Base-by-base conservation (phyloP, 2,329 filamentous ascomycete genomes). In the Harringtonia aguacate region DNA sequence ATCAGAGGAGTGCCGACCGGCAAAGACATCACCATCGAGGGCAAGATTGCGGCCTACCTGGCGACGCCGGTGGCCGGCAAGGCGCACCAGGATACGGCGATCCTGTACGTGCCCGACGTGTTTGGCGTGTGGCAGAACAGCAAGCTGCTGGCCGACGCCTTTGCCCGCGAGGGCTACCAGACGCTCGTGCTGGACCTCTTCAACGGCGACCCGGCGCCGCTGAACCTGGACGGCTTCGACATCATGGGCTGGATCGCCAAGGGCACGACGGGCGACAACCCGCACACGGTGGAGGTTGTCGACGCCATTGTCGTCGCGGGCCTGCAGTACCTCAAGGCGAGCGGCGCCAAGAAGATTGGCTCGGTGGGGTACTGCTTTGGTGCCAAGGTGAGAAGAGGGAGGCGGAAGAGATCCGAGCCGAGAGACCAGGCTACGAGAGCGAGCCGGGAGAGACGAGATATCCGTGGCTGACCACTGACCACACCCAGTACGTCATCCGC, bases 321-420 rank as follows among this genome's bases (percentile, higher is more conserved):
- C 39, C 71, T 84, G 55, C 73, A 76, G 58, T 69, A 75, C 44
- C 58, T 87, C 43, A 72, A 72, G 47, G 66, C 69, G 42, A 67
- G 76, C 41, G 72, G 73, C 2, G 60, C 73, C 37, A 76, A 73
- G 58, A 75, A 72, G 50, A 62, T 88, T 30, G 83, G 75, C 2
- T 73, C 69, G 14, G 74, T 79, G 1, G 84, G 84, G 0, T 87
- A 87, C 62, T 88, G 84, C 63, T 85, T 87, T 52, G 84, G 84
- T 31, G 83, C 72, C 44, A 85, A 84, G 69, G 75, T 77, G n/a
- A n/a, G n/a, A n/a, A n/a, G n/a, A n/a, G n/a, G n/a, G n/a, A n/a
- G n/a, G n/a, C n/a, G n/a, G n/a, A n/a, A n/a, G n/a, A n/a, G n/a
- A n/a, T n/a, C n/a, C n/a, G n/a, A n/a, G n/a, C n/a, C n/a, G n/a